Conservation (phyloP, 495 filamentous ascomycete species). For the Lentithecium fluviatile region DNA sequence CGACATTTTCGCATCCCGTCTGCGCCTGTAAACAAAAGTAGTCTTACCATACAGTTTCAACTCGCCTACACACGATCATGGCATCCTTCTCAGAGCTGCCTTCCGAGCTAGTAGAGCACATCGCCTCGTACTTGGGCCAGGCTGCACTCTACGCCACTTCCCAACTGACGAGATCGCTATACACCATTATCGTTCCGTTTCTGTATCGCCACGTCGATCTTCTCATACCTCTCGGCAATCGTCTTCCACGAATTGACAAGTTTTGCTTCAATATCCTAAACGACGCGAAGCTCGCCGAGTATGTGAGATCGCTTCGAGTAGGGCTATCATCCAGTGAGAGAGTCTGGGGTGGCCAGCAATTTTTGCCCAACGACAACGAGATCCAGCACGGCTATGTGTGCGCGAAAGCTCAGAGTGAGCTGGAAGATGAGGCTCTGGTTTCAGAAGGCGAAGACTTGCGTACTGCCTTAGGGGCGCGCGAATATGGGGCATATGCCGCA, state of each 20-base stretch:
- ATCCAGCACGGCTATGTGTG: not conserved
- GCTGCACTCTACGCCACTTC: not conserved
- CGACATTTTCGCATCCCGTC: no score
- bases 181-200: not conserved
- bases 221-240: not conserved
- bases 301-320: slow-evolving; percentile 2
- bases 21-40: no score
- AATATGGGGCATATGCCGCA: slow-evolving; percentile 5
- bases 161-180: not conserved
- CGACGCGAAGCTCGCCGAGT: not conserved
- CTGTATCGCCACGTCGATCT: slow-evolving; percentile 12
- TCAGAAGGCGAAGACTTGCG: not conserved
- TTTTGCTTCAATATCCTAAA: slow-evolving; percentile 6
- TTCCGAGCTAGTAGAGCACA: slow-evolving; percentile 15
- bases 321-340: not conserved
- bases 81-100: slow-evolving; percentile 2
- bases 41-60: not conserved
- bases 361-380: not conserved
- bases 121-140: not conserved
- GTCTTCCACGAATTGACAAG: slow-evolving; percentile 5
- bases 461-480: not conserved
- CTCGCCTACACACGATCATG: not conserved
- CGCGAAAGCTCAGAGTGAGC: not conserved
- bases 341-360: not conserved
- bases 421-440: not conserved